Evolutionary conservation across 257 asterid genomes (phyloP), one percentile per base, ranked within the genome.

Genomic region (Solanum gracilifrons): DNA sequence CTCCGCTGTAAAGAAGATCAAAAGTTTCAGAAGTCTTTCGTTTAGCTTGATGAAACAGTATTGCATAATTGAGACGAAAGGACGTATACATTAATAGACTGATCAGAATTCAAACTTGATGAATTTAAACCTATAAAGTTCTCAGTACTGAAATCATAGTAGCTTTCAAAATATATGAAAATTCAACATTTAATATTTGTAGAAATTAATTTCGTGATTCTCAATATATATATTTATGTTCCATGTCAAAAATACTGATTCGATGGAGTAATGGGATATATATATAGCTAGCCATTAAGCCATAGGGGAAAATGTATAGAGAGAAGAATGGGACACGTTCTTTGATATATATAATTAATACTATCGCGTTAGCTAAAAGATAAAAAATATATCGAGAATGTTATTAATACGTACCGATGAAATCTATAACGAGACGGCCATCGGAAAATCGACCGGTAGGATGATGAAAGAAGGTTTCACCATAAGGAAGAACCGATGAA

Each of bases 361-460:
- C 8, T 27, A 79, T 27, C 66, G 43, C 5, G 25, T 27, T 13
- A 79, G 0, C 0, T 27, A 46, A 80, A 80, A 43, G 9, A 79
- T 79, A 7, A 15, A 72, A 18, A 27, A 41, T 5, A 5, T 43
- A 9, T 7, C 2, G 2, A 1, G 0, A 8, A 77, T 77, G 0
- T 13, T 6, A 4, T 41, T 4, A 4, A 33, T 6, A 60, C 25
- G 1, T 75, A 55, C 74, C 68, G 0, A 86, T 58, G 5, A 75
- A 51, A 66, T 90, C 92, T 9, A 90, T 60, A 2, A 90, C 55
- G 7, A 90, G 88, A 51, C 92, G 92, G 0, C 92, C 92, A 16
- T 90, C 89, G 10, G 92, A 90, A 71, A 88, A 90, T 11, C 92
- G 88, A 11, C 92, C 92, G 5, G 92, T 90, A 7, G 90, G 90